A percentile compares a stretch with the other conserved stretches of the same genome.
phyloP scores from a whole-genome alignment of 345 rosid genomes.

The Syzygium jambos region DNA sequence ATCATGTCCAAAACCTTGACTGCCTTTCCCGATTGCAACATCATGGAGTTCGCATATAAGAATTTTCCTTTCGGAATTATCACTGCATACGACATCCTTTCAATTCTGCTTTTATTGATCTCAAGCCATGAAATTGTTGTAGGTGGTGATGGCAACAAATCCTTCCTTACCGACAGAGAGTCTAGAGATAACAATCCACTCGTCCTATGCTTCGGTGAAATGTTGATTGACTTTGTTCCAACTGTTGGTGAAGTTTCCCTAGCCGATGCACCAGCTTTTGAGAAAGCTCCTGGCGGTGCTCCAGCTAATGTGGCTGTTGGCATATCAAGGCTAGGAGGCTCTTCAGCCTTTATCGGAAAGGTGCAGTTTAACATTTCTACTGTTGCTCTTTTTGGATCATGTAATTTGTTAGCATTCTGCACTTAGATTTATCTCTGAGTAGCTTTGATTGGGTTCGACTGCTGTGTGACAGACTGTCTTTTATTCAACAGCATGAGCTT shows the following conservation, averaged over 20 bases:
- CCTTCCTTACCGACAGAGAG: not conserved
- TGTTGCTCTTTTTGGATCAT: not conserved
- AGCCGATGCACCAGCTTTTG: constrained; percentile 88
- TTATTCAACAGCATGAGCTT: not conserved
- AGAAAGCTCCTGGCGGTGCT: constrained; percentile 98
- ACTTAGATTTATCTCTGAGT: not conserved
- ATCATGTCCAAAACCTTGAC: not conserved
- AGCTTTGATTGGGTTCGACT: not conserved
- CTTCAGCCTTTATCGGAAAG: constrained; percentile 94
- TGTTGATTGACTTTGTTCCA: constrained; percentile 92
- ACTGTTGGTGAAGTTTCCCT: constrained; percentile 78
- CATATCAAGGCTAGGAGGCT: constrained; percentile 77
- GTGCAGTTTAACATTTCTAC: constrained; percentile 19
- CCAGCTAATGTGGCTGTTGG: constrained; percentile 99
- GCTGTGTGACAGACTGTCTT: not conserved
- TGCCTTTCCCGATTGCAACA: not conserved
- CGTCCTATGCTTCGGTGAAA: constrained; percentile 85
- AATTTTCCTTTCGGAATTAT: not conserved
- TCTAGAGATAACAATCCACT: constrained; percentile 10
- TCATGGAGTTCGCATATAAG: not conserved
- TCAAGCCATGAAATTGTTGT: not conserved
- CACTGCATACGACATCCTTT: not conserved
- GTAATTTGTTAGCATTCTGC: not conserved
- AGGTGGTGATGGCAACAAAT: not conserved
- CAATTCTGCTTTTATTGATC: not conserved